Base-by-base conservation (phyloP, 2,329 filamentous ascomycete genomes). In the Colletotrichum navitas region DNA sequence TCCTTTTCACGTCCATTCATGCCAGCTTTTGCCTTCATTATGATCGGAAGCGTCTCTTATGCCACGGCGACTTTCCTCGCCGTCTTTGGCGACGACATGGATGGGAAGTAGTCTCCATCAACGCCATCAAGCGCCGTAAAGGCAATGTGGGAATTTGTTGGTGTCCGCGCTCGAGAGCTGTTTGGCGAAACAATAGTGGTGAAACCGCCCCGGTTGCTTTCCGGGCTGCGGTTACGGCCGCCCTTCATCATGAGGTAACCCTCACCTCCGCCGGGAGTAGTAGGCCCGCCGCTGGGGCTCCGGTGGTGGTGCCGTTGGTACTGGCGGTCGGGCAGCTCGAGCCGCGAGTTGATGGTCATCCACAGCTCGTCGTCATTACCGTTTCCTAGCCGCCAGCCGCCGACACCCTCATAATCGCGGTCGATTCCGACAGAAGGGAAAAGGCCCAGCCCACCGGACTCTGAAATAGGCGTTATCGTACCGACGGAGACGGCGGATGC, bases 381-480 rank as follows among this genome's bases (percentile, higher is more conserved):
- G 43, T 77, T 76, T 16, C 80, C 78, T 21, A 89, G 74, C 59
- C 87, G 81, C 87, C 88, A 90, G 3, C 88, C 88, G 24, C 88
- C 88, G 2, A 90, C 79, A 10, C 88, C 88, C 74, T 90, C 88
- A 74, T 86, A 90, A 76, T 90, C 88, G 39, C 88, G 81, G 64
- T 86, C 84, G 4, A 86, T 79, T 0, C 87, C 87, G 43, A 87
- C 78, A 71, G 83, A 86, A 10, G 85, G 83, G 18, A 83, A 79
- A 21, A 88, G 75, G 7, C 83, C 80, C 54, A 85, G 75, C 10
- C 80, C 78, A 58, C 77, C 79, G 32, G 84, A 65, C n/a, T 72
- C 74, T 51, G 74, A 75, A 47, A 73, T 74, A 36, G 74, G 62
- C 2, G 74, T 76, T 39, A 73, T 63, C 51, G 72, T 62, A 45